Evolutionary conservation across 352 stramenopile species (phyloP), one percentile per base, ranked within the genome.

Genomic region (Phytopythium montanum): DNA sequence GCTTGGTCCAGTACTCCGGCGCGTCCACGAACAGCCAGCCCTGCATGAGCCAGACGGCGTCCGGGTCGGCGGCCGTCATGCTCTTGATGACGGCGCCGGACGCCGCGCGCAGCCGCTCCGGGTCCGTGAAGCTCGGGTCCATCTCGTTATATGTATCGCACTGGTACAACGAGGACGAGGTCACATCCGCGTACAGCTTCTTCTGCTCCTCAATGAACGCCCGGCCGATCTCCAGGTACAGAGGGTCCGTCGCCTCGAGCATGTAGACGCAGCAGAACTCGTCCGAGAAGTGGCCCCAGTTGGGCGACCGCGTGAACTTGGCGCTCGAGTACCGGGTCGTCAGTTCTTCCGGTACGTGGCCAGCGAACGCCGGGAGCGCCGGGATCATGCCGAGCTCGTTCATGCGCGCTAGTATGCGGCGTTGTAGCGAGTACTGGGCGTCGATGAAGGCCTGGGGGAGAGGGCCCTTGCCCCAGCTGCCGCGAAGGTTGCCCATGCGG

Each of bases 401-500:
- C 75, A 97, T 92, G 33, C 88, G 79, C 10, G 67, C 73, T n/a
- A 97, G 60, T 34, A 96, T 97, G 49, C 81, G 66, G 23, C 88
- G 54, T 42, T 97, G 87, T 1, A 97, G 68, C 8, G 65, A 54
- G 55, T 82, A 81, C 64, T 97, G 87, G 26, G 73, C 73, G 58
- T 96, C 83, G 57, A 96, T 96, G 56, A 90, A 97, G 3, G 75
- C 73, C 65, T 89, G 77, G 0, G 88, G 87, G 7, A 97, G 69
- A 21, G 88, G 88, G 0, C 88, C 88, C 52, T 89, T 81, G 52
- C 94, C 83, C 75, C 85, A 92, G 58, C 76, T 93, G 25, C 86
- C 85, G 25, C 94, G 88, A 12, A 97, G 54, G 51, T 97, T 95
- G 54, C 94, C 85, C 79, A 96, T 96, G 53, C 92, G 68, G n/a